phyloP scores from a whole-genome alignment of 2,329 filamentous ascomycete species.

The Phaeosphaeria sp. region DNA sequence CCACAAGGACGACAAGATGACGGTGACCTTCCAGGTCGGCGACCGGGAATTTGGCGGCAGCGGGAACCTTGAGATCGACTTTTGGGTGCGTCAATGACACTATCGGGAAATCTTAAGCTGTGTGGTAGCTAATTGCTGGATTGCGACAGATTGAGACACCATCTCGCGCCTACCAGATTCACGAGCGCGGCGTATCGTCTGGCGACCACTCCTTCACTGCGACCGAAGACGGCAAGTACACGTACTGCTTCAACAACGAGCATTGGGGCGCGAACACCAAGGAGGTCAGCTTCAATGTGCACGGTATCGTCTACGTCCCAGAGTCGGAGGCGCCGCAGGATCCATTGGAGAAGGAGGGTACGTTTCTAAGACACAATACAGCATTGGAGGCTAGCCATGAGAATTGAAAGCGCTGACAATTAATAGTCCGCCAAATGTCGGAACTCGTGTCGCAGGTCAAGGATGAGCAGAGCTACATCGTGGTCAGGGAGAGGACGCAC shows the following conservation, averaged over 20 bases:
- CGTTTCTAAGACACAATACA: constrained; percentile 20
- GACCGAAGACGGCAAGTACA: constrained; percentile 82
- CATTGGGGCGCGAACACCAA: constrained; percentile 96
- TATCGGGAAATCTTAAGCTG: neutral
- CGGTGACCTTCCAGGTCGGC: constrained; percentile 96
- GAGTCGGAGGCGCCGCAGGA: constrained; percentile 85
- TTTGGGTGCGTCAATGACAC: constrained; percentile 76
- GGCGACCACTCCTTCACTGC: constrained; percentile 95
- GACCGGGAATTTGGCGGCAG: constrained; percentile 94
- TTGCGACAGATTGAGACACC: constrained; percentile 76
- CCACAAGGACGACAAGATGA: constrained; percentile 96
- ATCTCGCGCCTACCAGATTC: constrained; percentile 74
- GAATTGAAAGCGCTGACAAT: neutral
- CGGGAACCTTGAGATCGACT: constrained; percentile 95
- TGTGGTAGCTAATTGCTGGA: neutral
- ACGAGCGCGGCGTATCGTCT: constrained; percentile 81
- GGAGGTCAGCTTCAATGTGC: constrained; percentile 99
- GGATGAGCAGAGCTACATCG: constrained; percentile 97
- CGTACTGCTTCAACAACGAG: constrained; percentile 99
- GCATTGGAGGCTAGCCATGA: constrained; percentile 7
- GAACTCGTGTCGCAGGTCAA: constrained; percentile 91
- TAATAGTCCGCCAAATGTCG: constrained; percentile 77
- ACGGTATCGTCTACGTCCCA: constrained; percentile 96
- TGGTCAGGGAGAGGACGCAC: constrained; percentile 93
- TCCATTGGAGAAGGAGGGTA: constrained; percentile 90